Evolutionary conservation across 768 basidiomycete genomes (phyloP), one percentile per base, ranked within the genome.

Genomic region (Collybia mongolica): DNA sequence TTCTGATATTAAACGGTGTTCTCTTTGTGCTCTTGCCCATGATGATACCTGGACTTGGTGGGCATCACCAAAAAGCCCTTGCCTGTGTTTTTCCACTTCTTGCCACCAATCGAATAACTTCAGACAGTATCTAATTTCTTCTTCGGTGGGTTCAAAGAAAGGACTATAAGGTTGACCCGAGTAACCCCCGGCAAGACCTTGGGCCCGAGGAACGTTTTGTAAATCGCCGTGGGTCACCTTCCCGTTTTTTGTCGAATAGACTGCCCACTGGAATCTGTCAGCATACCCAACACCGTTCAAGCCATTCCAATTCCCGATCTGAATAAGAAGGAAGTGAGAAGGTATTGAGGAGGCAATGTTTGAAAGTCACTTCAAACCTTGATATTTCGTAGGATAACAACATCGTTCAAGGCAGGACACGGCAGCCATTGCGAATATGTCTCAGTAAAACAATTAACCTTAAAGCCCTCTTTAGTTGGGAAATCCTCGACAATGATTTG

Each of bases 371-470:
- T 12, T 12, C 62, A 14, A 46, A 82, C 84, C 73, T 77, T 82
- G 26, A 84, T 64, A 40, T 68, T 64, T 37, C 68, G 72, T 20
- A 84, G 58, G 45, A 86, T 69, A 6, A 86, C 54, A 18, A 86
- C 59, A 49, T 84, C 77, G 0, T 79, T 79, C n/a, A 54, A 47
- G 3, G 64, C 64, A 14, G 76, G 70, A 29, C 67, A 62, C 1
- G 86, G 85, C 2, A 88, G 62, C 76, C 76, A 82, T 46, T 76
- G 69, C 19, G 57, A 35, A 53, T 78, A 56, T 41, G 65, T 68
- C 54, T 72, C 72, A 5, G 76, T 72, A 57, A 89, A 89, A 46
- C 76, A 80, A 41, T 73, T 83, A 20, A 77, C 62, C 52, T 45
- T 67, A 41, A 75, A 53, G n/a, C 62, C 63, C 18, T 61, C 56